Percentiles rank a stretch among this genome's conserved stretches.
Evolutionary conservation across 768 basidiomycete species (phyloP).

Genomic region (Leccinum boreale): DNA sequence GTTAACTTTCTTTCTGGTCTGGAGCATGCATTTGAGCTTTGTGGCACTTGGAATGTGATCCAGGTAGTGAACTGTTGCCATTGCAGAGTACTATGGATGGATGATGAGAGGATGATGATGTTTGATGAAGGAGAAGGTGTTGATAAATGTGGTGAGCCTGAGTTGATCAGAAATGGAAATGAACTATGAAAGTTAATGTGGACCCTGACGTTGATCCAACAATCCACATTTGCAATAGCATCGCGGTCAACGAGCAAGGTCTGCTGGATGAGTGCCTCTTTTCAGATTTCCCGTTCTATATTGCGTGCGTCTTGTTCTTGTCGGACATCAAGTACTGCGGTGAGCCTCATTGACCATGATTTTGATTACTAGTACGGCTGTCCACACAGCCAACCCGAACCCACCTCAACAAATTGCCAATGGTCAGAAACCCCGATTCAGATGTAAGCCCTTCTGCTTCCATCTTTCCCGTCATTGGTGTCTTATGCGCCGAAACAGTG

Average conservation of each 20-base stretch:
- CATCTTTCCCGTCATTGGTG: constrained; percentile 3
- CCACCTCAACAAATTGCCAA: constrained; percentile 52
- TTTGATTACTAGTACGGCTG: constrained; percentile 36
- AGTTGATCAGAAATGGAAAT: no score
- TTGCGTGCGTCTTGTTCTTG: background rate
- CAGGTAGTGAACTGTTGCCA: no score
- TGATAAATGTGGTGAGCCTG: no score
- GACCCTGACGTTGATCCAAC: background rate
- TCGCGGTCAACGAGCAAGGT: background rate
- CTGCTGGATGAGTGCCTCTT: background rate
- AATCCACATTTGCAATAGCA: background rate
- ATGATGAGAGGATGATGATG: no score
- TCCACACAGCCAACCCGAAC: constrained; percentile 61
- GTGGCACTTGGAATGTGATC: no score
- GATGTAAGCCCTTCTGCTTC: constrained; percentile 42
- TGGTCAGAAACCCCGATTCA: constrained; percentile 42
- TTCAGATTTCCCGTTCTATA: background rate
- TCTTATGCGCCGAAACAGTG: constrained; percentile 36
- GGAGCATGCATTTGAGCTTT: no score
- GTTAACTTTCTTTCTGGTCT: no score
- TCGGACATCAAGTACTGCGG: background rate
- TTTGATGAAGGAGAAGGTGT: no score
- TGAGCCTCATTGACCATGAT: background rate
- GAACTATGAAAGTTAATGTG: no score
- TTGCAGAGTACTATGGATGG: no score